These are phyloP conservation scores for Teratosphaeria viscida DNA, from an alignment of 2,329 filamentous ascomycete genomes.

Conservation along the genomic window DNA sequence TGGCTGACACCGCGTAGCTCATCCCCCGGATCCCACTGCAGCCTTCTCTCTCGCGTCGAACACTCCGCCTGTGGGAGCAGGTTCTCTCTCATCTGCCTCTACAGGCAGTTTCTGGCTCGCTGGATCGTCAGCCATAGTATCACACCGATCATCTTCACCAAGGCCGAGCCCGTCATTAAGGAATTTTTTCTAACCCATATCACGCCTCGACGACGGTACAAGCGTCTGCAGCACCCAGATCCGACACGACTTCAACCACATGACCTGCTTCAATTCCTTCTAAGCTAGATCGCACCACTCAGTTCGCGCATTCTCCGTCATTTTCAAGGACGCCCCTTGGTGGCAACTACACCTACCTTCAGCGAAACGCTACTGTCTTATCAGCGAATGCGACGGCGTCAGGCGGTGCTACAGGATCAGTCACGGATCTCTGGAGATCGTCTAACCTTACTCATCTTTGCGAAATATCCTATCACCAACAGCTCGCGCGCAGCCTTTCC, in stretches of 20 bases:
- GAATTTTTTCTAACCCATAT: not conserved
- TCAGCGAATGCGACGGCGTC: not conserved
- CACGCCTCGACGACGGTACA: not conserved
- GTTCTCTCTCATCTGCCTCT: not conserved
- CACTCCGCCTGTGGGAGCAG: not conserved
- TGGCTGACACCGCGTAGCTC: not conserved
- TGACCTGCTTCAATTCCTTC: not conserved
- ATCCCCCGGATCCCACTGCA: not conserved
- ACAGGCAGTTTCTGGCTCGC: not conserved
- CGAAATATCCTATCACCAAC: not conserved
- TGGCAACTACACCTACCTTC: not conserved
- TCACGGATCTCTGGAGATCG: not conserved
- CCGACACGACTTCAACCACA: not conserved
- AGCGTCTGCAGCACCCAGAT: not conserved
- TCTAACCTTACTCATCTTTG: not conserved
- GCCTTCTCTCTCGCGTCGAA: not conserved
- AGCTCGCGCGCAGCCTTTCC: not conserved
- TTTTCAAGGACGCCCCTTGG: not conserved
- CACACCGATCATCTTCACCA: not conserved
- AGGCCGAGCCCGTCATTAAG: not conserved
- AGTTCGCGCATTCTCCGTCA: not conserved
- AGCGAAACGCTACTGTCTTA: not conserved
- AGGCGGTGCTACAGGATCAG: not conserved
- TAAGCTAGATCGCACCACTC: not conserved
- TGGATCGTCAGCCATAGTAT: not conserved